These are phyloP conservation scores for Bacidia rubella DNA, from an alignment of 495 filamentous ascomycete species.

Conservation along the genomic window DNA sequence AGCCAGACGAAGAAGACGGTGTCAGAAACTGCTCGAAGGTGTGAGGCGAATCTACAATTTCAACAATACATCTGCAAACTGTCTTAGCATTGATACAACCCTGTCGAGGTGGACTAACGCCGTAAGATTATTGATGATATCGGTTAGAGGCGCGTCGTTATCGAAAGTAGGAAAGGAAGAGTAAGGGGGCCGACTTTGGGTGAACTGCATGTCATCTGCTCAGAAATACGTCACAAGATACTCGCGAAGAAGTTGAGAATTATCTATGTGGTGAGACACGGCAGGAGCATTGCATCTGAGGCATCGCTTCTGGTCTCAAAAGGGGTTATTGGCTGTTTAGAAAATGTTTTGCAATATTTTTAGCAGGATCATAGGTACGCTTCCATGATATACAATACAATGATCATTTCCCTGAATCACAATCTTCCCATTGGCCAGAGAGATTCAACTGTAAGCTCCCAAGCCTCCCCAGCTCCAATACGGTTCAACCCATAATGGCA, in stretches of 20 bases:
- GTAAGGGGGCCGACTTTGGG: background rate
- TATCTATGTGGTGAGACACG: too few relatives aligned
- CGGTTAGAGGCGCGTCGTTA: constrained; percentile 48
- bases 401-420: too few relatives aligned
- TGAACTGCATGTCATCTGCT: too few relatives aligned
- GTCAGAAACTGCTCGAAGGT: constrained; percentile 72
- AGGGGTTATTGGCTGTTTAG: too few relatives aligned
- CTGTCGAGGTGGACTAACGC: constrained; percentile 32
- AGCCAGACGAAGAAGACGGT: constrained; percentile 47
- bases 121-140: constrained; percentile 56
- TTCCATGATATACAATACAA: too few relatives aligned
- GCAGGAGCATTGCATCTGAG: too few relatives aligned
- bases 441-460: background rate
- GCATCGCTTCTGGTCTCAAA: too few relatives aligned
- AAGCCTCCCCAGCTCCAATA: background rate
- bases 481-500: background rate
- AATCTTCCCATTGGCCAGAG: background rate
- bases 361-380: too few relatives aligned
- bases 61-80: constrained; percentile 52
- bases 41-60: constrained; percentile 50
- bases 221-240: too few relatives aligned
- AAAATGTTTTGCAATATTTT: too few relatives aligned
- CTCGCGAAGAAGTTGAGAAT: too few relatives aligned
- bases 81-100: too few relatives aligned
- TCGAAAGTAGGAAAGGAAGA: constrained; percentile 39